phyloP scores from a whole-genome alignment of 1,284 basidiomycete genomes.

The Mycosarcoma mackinlayi region DNA sequence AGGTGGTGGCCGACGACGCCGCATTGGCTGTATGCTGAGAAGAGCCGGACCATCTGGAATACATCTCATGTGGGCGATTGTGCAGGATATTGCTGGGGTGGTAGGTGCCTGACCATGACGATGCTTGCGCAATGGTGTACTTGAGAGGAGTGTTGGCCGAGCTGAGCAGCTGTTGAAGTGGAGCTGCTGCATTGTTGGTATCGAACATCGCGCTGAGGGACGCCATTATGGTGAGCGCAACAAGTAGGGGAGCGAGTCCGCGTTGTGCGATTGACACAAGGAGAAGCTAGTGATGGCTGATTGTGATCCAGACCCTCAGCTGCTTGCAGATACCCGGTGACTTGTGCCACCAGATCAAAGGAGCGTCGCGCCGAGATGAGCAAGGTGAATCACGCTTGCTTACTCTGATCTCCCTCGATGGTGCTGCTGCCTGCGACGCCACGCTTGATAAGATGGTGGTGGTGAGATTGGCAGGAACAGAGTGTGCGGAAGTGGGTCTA shows the following conservation, averaged over 20 bases:
- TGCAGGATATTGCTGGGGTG: slow-evolving; percentile 60
- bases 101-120: slow-evolving; percentile 62
- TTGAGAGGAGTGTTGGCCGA: slow-evolving; percentile 32
- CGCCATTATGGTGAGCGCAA: slow-evolving; percentile 3
- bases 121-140: slow-evolving; percentile 53
- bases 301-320: too few relatives aligned
- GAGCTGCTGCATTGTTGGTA: slow-evolving; percentile 17
- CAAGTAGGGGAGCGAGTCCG: too few relatives aligned
- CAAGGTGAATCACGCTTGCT: too few relatives aligned
- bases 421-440: too few relatives aligned
- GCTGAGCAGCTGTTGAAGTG: slow-evolving; percentile 40
- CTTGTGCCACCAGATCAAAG: too few relatives aligned
- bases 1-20: slow-evolving; percentile 19
- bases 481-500: too few relatives aligned
- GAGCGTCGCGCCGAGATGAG: too few relatives aligned
- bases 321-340: too few relatives aligned
- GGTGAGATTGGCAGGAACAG: too few relatives aligned
- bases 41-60: slow-evolving; percentile 57
- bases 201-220: slow-evolving; percentile 7
- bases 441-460: too few relatives aligned
- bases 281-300: background rate
- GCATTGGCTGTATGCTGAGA: slow-evolving; percentile 38
- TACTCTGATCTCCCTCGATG: too few relatives aligned
- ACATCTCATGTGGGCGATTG: slow-evolving; percentile 56
- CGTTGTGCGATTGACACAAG: too few relatives aligned